These are phyloP conservation scores for Saturnispora hagleri DNA, from an alignment of 805 yeast species.

Conservation along the genomic window DNA sequence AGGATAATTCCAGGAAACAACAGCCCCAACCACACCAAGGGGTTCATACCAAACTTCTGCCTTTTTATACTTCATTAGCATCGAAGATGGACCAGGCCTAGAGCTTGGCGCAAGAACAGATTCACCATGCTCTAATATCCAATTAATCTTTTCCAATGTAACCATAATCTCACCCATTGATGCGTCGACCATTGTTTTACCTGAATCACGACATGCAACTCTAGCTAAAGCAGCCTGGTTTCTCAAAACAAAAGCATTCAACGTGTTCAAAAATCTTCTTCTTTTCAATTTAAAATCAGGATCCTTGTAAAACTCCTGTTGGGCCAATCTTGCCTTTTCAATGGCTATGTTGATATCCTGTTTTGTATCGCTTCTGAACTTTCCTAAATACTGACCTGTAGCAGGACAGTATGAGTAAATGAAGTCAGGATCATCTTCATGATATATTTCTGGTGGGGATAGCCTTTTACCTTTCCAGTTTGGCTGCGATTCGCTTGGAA, in stretches of 20 bases:
- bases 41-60: conserved; percentile 96
- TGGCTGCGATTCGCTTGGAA: conserved; percentile 72
- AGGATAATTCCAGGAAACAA: conserved; percentile 97
- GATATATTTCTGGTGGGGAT: conserved; percentile 49
- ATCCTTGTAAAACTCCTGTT: conserved; percentile 40
- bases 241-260: conserved; percentile 60
- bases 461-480: conserved; percentile 89
- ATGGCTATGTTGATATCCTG: conserved; percentile 66
- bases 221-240: conserved; percentile 84
- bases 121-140: conserved; percentile 85
- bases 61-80: conserved; percentile 79
- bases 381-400: conserved; percentile 82
- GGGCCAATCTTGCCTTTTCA: conserved; percentile 44
- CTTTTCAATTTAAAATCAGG: conserved; percentile 48
- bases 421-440: conserved; percentile 51
- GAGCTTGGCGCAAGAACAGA: conserved; percentile 55
- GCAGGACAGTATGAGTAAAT: conserved; percentile 94
- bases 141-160: conserved; percentile 82
- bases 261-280: conserved; percentile 59
- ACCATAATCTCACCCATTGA: conserved; percentile 95
- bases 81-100: conserved; percentile 81
- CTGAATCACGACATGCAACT: conserved; percentile 93
- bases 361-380: conserved; percentile 51
- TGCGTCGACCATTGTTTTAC: conserved; percentile 93
- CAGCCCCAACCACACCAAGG: conserved; percentile 77